These are phyloP conservation scores for Spatholobus suberectus DNA, from an alignment of 306 rosid species.

Conservation along the genomic window DNA sequence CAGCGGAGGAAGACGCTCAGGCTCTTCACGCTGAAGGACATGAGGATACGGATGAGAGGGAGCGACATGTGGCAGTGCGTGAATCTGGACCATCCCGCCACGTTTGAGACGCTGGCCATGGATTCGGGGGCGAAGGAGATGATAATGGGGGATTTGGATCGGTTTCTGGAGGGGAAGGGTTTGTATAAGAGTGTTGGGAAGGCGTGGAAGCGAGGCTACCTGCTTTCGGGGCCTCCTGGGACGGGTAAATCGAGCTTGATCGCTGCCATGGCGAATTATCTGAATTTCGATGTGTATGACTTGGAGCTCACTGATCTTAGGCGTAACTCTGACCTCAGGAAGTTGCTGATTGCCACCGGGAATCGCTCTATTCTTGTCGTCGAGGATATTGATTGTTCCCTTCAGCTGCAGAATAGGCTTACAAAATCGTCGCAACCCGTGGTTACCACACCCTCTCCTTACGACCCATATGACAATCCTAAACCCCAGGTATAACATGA, in stretches of 20 bases:
- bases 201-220: slow-evolving; percentile 53
- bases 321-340: slow-evolving; percentile 41
- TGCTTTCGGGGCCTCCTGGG: slow-evolving; percentile 50
- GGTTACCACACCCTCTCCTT: background rate
- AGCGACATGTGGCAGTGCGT: slow-evolving; percentile 41
- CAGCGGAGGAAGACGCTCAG: slow-evolving; percentile 37
- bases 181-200: slow-evolving; percentile 50
- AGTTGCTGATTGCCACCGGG: slow-evolving; percentile 27
- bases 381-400: slow-evolving; percentile 46
- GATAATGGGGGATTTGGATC: slow-evolving; percentile 37
- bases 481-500: slow-evolving; percentile 38
- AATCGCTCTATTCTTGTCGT: slow-evolving; percentile 45
- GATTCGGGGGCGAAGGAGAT: slow-evolving; percentile 38
- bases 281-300: slow-evolving; percentile 45
- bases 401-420: slow-evolving; percentile 30
- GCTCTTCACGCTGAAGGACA: slow-evolving; percentile 29
- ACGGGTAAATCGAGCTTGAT: slow-evolving; percentile 53
- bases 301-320: slow-evolving; percentile 41
- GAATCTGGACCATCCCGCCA: slow-evolving; percentile 41
- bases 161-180: slow-evolving; percentile 40
- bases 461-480: background rate
- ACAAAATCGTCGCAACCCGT: background rate
- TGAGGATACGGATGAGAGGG: background rate
- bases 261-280: slow-evolving; percentile 50
- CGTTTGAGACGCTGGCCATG: slow-evolving; percentile 47